Evolutionary conservation across 2,329 filamentous ascomycete genomes (phyloP), one percentile per base, ranked within the genome.

Genomic region (Paracamarosporium sp.): DNA sequence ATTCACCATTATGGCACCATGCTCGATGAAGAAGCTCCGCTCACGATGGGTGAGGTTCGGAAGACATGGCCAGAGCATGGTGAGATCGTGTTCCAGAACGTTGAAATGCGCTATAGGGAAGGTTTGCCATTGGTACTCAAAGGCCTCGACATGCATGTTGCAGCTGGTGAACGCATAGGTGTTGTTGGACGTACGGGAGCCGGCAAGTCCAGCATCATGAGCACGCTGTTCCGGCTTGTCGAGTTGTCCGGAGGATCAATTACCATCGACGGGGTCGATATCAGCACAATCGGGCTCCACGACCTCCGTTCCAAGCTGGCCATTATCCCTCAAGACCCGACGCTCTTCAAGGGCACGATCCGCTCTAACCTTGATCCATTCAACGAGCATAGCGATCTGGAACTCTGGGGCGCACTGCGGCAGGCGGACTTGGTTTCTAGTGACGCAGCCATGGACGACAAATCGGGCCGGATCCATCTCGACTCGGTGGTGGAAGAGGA

Each of bases 401-500:
- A 89, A 65, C 85, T 95, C 3, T 94, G 91, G 91, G 86, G 85
- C 0, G 90, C 90, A 1, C 82, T 95, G 1, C 87, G 90, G 1
- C 90, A 93, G 70, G 89, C 91, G 2, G 90, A 92, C 75, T 82
- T 95, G 1, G 86, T 92, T 2, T 74, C 72, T 4, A 70, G 69
- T 50, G 83, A 87, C 9, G 74, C 77, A 27, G 69, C 73, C 12
- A 79, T 82, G 45, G 73, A 78, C 11, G 77, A 83, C 54, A 76
- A 79, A 56, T 74, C 78, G n/a, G 76, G 77, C 9, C 87, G 90
- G 55, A 90, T 97, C 59, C 88, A 92, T 63, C 88, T 99, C 22
- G 94, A 98, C 77, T 90, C 86, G 15, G 71, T 87, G 1, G 94
- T 98, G 2, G 93, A 97, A 67, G 95, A 98, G 73, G 94, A 97